Evolutionary conservation across 345 rosid species (phyloP).

Genomic region (Eucalyptus cloeziana): DNA sequence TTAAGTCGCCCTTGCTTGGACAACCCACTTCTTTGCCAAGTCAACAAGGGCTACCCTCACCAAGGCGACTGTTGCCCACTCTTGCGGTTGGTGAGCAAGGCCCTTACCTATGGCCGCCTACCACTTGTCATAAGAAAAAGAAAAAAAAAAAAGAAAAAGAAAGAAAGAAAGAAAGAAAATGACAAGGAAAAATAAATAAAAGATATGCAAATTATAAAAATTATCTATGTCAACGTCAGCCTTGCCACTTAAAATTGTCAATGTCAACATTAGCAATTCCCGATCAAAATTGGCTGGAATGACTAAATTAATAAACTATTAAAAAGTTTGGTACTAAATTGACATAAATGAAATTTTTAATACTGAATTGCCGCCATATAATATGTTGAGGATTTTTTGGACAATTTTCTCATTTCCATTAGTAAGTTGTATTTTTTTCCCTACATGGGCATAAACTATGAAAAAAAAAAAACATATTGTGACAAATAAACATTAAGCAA

Average conservation of each 20-base stretch:
- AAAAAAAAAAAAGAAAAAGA: no score
- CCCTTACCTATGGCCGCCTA: neutral
- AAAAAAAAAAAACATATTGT: neutral
- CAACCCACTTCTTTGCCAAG: neutral
- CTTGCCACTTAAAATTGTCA: neutral
- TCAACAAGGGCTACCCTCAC: neutral
- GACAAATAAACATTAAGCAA: neutral
- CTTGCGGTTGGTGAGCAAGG: neutral
- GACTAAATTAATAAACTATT: no score
- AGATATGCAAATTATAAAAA: no score
- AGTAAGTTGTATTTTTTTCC: neutral
- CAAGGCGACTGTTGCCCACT: neutral
- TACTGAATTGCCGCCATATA: no score
- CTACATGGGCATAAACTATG: neutral
- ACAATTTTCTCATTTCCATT: no score
- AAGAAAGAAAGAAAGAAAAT: accelerated
- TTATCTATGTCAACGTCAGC: accelerated
- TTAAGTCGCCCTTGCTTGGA: neutral
- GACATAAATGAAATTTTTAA: no score
- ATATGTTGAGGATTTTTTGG: neutral
- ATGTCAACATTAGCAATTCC: no score
- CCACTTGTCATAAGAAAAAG: neutral
- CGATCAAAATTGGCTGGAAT: no score
- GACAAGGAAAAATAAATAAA: accelerated
- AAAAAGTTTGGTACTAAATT: accelerated